These are phyloP conservation scores for Saraca asoca DNA, from an alignment of 331 rosid species.

Conservation along the genomic window DNA sequence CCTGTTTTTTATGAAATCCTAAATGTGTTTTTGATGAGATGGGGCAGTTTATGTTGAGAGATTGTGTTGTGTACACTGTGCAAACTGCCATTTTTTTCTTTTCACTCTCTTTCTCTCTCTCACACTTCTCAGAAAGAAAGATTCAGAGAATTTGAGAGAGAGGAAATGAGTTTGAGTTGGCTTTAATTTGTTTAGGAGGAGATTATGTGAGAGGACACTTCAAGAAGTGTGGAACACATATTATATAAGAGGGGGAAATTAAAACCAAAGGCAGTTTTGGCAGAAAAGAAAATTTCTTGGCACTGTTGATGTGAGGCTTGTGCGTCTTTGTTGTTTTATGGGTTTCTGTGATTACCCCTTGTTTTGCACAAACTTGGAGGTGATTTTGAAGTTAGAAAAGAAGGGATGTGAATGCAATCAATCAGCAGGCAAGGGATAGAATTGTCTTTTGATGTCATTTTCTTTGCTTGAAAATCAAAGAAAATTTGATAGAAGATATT, in stretches of 20 bases:
- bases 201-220: constrained; percentile 42
- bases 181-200: constrained; percentile 9
- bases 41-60: constrained; percentile 66
- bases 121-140: constrained; percentile 27
- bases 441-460: constrained; percentile 31
- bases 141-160: constrained; percentile 37
- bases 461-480: too few species aligned
- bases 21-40: constrained; percentile 66
- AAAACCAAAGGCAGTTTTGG: constrained; percentile 38
- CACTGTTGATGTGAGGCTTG: constrained; percentile 29
- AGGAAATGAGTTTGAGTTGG: constrained; percentile 42
- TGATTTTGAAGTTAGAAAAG: constrained; percentile 23
- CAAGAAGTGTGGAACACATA: constrained; percentile 51
- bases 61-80: constrained; percentile 82
- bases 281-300: constrained; percentile 41
- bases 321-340: constrained; percentile 34
- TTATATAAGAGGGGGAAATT: constrained; percentile 49
- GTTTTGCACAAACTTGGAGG: constrained; percentile 48
- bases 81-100: constrained; percentile 65
- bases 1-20: constrained; percentile 68
- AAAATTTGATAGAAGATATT: too few species aligned
- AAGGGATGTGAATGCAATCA: constrained; percentile 28
- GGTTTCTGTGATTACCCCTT: constrained; percentile 64
- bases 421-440: constrained; percentile 35
- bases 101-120: neutral